Percentiles rank a stretch among this genome's conserved stretches.
These are phyloP conservation scores for Psilocybe subaeruginosa DNA, from an alignment of 768 basidiomycete genomes.

Conservation along the genomic window DNA sequence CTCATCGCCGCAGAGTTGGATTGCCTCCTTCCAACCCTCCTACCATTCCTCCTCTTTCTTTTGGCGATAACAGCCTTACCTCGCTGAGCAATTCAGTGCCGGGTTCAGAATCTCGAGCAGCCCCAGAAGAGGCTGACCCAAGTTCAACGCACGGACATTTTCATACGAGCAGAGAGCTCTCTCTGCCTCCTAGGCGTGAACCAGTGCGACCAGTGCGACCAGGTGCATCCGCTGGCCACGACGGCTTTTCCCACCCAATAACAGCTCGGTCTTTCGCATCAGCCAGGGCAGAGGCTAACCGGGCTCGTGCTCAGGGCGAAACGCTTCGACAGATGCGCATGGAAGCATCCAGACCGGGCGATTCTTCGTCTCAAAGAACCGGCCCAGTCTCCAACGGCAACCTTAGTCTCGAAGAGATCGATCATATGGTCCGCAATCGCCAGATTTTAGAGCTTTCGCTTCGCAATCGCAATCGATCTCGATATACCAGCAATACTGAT, in stretches of 20 bases:
- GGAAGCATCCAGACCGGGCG: not conserved
- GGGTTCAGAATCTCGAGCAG: not conserved
- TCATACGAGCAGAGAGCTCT: not conserved
- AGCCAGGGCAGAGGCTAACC: constrained; percentile 3
- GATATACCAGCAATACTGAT: not conserved
- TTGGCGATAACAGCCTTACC: constrained; percentile 28
- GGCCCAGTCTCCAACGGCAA: not conserved
- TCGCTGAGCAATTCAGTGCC: not conserved
- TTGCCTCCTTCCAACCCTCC: constrained; percentile 23
- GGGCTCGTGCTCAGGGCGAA: not conserved
- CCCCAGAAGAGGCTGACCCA: not conserved
- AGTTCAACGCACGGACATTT: not conserved
- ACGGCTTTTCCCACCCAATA: not conserved
- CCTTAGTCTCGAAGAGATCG: not conserved
- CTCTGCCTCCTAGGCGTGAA: not conserved
- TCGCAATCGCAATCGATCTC: not conserved
- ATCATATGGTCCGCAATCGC: not conserved
- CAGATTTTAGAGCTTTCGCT: not conserved
- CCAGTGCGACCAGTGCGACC: not conserved
- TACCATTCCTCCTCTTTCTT: constrained; percentile 41
- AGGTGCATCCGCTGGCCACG: not conserved
- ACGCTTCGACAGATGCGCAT: not conserved
- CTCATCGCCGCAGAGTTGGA: not conserved
- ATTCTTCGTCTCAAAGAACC: not conserved
- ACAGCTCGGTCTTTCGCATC: constrained; percentile 6